A percentile compares a stretch with the other conserved stretches of the same genome.
phyloP scores from a whole-genome alignment of 2,329 filamentous ascomycete species.

The Harringtonia aguacate region DNA sequence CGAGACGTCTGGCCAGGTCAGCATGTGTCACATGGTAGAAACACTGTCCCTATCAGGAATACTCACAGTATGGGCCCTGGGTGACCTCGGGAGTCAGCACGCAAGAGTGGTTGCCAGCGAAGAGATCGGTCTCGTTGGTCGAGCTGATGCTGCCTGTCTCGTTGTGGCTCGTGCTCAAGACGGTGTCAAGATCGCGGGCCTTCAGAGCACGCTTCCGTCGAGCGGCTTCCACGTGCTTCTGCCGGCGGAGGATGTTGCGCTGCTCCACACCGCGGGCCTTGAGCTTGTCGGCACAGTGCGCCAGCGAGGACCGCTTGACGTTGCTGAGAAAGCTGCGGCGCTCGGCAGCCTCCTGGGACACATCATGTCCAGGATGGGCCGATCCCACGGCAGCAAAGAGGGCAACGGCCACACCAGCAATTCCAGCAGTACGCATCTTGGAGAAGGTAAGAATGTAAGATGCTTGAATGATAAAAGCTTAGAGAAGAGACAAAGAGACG shows the following conservation, averaged over 20 bases:
- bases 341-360: conserved; percentile 27
- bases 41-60: too few species aligned
- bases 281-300: conserved; percentile 27
- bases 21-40: background rate
- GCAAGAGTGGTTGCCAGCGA: conserved; percentile 32
- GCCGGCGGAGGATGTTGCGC: conserved; percentile 25
- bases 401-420: too few species aligned
- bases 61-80: conserved; percentile 37
- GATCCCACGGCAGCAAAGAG: too few species aligned
- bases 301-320: conserved; percentile 20
- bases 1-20: conserved; percentile 22
- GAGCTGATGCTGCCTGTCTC: conserved; percentile 18
- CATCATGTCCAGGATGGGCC: conserved; percentile 31
- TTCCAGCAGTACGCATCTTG: too few species aligned
- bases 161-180: conserved; percentile 19
- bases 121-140: conserved; percentile 24
- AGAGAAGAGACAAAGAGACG: too few species aligned
- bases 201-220: conserved; percentile 4
- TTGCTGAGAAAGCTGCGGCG: conserved; percentile 25
- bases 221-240: conserved; percentile 2
- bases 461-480: too few species aligned
- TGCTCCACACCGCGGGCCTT: conserved; percentile 25
- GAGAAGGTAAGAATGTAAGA: too few species aligned
- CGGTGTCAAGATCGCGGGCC: background rate
- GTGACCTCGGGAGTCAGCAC: conserved; percentile 41